Base-by-base conservation (phyloP, 106 monocot species). In the Dioscorea zingiberensis region DNA sequence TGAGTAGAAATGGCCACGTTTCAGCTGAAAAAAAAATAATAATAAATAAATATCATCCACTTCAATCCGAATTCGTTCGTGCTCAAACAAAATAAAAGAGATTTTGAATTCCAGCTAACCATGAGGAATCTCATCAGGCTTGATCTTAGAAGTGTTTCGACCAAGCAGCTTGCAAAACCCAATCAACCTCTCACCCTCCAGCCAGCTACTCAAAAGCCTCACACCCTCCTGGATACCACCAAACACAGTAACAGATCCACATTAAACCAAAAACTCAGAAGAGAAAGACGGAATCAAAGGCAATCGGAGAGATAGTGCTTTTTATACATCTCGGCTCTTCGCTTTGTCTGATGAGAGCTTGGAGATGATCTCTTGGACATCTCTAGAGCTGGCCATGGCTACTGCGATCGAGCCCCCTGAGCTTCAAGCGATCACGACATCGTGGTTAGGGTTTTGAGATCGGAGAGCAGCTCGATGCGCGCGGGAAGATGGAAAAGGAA, bases 311-410 rank as follows among this genome's bases (percentile, higher is more conserved):
- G 18, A 21, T 13, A 32, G 19, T 0, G 7, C 15, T 18, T 11
- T 0, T 2, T 56, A 65, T 55, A 87, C 94, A 21, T 94, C 94
- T 70, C 94, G 90, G 23, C 54, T 9, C 55, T 83, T 90, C 29
- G 81, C 72, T 60, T 78, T 85, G 55, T 85, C 85, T n/a, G 94
- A 94, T 23, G 90, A 83, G 32, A 94, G 87, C 83, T 80, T 90
- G 61, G 80, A 68, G 64, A 94, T 64, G 78, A 90, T 58, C 73
- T 87, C 94, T 28, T 70, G 75, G 21, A 87, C 71, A 72, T 94
- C 90, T 22, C 87, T 73, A 30, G 87, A 68, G 29, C 82, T 85
- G 67, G 90, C 94, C 87, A 90, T 85, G 46, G 19, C 1, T 38
- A n/a, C 3, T 38, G 9, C 6, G 10, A 38, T 38, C 38, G 4